Percentiles rank a stretch among this genome's conserved stretches.
phyloP scores from a whole-genome alignment of 345 rosid genomes.

The Noccaea bulbosa region DNA sequence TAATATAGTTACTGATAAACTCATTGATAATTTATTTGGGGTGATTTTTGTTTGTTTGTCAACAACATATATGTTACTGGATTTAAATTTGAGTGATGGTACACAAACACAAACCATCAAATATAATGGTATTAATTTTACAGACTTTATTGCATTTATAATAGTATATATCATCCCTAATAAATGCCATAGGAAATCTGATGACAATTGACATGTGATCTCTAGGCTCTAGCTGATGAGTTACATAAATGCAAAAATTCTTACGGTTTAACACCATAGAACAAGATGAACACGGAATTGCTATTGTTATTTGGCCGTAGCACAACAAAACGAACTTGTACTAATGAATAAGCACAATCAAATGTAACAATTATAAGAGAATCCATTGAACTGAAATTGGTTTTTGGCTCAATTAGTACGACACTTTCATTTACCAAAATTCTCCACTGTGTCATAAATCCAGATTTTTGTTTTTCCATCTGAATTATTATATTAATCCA shows the following conservation, averaged over 20 bases:
- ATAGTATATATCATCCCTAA: not conserved
- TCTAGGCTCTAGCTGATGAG: slow-evolving; percentile 35
- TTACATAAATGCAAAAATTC: slow-evolving; percentile 28
- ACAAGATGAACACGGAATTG: not conserved
- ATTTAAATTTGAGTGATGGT: not conserved
- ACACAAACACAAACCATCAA: not conserved
- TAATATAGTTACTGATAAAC: not conserved
- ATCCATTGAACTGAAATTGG: not conserved
- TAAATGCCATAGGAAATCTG: slow-evolving; percentile 29
- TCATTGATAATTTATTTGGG: not conserved
- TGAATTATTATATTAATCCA: not conserved
- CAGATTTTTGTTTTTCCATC: not conserved
- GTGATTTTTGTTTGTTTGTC: not conserved
- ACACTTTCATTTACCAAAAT: not conserved
- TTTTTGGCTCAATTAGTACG: not conserved
- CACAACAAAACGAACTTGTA: not conserved
- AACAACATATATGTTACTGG: not conserved
- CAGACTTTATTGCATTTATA: not conserved
- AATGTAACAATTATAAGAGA: not conserved
- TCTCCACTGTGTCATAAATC: slow-evolving; percentile 11
- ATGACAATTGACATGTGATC: slow-evolving; percentile 42
- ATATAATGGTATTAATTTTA: not conserved
- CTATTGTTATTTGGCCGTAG: not conserved
- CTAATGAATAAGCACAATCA: not conserved
- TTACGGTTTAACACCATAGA: slow-evolving; percentile 6